These are phyloP conservation scores for Graphilbum ipis-grandicollis DNA, from an alignment of 2,329 filamentous ascomycete genomes.

Conservation along the genomic window DNA sequence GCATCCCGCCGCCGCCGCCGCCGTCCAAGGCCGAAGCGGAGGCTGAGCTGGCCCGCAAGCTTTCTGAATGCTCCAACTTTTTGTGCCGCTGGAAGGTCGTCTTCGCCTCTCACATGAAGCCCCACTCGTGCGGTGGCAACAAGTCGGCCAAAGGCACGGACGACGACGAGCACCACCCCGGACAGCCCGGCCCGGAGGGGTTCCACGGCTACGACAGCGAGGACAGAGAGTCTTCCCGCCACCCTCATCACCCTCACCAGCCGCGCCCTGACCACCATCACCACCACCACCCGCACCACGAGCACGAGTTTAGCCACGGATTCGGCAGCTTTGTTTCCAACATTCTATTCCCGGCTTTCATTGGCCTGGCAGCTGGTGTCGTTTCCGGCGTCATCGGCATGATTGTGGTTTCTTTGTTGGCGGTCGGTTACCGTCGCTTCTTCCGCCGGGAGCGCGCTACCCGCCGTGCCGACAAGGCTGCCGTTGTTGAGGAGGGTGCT, in stretches of 20 bases:
- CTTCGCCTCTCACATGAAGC: slow-evolving; percentile 23
- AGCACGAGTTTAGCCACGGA: slow-evolving; percentile 26
- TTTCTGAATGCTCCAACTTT: slow-evolving; percentile 21
- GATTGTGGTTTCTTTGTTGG: slow-evolving; percentile 42
- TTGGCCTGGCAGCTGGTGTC: slow-evolving; percentile 53
- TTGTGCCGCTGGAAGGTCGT: slow-evolving; percentile 38
- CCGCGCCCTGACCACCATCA: slow-evolving; percentile 3
- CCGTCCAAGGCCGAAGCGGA: background rate
- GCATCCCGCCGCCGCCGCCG: background rate
- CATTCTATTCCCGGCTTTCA: slow-evolving; percentile 48
- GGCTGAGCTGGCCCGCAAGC: slow-evolving; percentile 11
- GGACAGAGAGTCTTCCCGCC: no score
- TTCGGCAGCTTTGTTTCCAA: slow-evolving; percentile 40
- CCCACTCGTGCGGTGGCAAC: slow-evolving; percentile 21
- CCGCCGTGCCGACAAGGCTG: slow-evolving; percentile 15
- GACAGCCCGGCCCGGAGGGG: background rate
- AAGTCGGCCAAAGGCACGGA: slow-evolving; percentile 7
- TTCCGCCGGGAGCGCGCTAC: no score
- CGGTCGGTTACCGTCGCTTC: no score
- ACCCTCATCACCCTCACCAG: no score
- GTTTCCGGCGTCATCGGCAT: slow-evolving; percentile 51
- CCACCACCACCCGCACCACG: slow-evolving; percentile 9
- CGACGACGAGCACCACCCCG: background rate
- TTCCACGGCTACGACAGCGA: no score
- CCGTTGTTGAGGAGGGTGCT: slow-evolving; percentile 17